Conservation (phyloP, 176 grass and related monocot species). For the Dactylis glomerata region DNA sequence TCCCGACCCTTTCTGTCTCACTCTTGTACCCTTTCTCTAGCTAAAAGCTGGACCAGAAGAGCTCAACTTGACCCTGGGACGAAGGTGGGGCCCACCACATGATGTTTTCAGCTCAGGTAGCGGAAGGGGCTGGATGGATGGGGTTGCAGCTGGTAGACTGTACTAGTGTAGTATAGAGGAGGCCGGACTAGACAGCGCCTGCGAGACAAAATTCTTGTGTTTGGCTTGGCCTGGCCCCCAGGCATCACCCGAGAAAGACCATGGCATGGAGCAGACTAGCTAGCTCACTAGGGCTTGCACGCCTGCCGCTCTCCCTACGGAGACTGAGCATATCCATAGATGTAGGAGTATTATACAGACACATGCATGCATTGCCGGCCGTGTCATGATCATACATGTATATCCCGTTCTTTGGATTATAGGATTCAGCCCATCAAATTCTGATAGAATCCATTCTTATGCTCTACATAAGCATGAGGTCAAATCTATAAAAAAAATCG, state of each 20-base stretch:
- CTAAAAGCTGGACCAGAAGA: background rate
- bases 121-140: background rate
- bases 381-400: slow-evolving; percentile 17
- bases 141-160: background rate
- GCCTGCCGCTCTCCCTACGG: background rate
- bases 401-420: too few species aligned
- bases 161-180: background rate
- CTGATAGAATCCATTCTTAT: too few species aligned
- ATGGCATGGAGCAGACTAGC: slow-evolving; percentile 25
- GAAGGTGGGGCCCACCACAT: background rate
- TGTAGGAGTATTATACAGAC: background rate
- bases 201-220: slow-evolving; percentile 34
- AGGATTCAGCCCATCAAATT: too few species aligned
- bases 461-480: too few species aligned
- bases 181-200: background rate
- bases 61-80: slow-evolving; percentile 3
- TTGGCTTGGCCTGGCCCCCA: slow-evolving; percentile 27
- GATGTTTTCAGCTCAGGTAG: slow-evolving; percentile 28
- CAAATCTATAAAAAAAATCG: too few species aligned
- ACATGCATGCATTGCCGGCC: background rate
- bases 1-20: background rate
- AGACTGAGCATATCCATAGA: background rate
- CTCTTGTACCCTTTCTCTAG: background rate
- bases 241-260: slow-evolving; percentile 22
- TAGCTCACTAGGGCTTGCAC: slow-evolving; percentile 11